Conservation (phyloP, 176 grass and related monocot genomes). For the Coix lacrymajobi region DNA sequence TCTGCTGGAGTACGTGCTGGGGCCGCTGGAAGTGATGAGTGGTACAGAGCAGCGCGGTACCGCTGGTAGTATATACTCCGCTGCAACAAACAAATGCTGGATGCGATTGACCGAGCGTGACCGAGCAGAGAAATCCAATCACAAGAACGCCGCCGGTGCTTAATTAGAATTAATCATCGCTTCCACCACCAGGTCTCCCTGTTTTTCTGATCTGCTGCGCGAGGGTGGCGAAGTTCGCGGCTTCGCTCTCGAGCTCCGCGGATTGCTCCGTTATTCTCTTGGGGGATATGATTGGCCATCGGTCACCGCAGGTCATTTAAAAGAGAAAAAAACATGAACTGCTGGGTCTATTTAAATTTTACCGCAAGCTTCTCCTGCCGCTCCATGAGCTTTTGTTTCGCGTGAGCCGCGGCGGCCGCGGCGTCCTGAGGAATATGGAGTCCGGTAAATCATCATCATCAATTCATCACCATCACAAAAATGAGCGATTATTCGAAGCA, state of each 20-base stretch:
- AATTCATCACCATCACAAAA: too few relatives aligned
- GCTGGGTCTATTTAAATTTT: background rate
- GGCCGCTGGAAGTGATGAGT: background rate
- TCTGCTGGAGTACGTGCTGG: too few relatives aligned
- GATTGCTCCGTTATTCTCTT: slow-evolving; percentile 68
- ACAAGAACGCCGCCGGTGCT: background rate
- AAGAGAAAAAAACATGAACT: background rate
- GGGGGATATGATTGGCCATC: background rate
- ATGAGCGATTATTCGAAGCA: background rate
- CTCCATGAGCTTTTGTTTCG: slow-evolving; percentile 77
- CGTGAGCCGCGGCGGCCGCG: slow-evolving; percentile 69
- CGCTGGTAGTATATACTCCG: background rate
- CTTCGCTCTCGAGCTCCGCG: slow-evolving; percentile 75
- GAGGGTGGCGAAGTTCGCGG: slow-evolving; percentile 64
- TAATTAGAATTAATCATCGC: slow-evolving; percentile 4
- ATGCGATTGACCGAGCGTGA: background rate
- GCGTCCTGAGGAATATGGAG: slow-evolving; percentile 54
- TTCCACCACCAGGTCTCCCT: slow-evolving; percentile 95
- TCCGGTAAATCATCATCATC: background rate
- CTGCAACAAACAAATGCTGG: background rate
- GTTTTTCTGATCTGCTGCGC: slow-evolving; percentile 66
- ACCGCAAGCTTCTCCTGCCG: slow-evolving; percentile 89
- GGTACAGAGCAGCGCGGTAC: background rate
- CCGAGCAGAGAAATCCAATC: background rate
- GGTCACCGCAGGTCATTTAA: background rate